These are phyloP conservation scores for Nigrospora osmanthi DNA, from an alignment of 2,329 filamentous ascomycete genomes.

Conservation along the genomic window DNA sequence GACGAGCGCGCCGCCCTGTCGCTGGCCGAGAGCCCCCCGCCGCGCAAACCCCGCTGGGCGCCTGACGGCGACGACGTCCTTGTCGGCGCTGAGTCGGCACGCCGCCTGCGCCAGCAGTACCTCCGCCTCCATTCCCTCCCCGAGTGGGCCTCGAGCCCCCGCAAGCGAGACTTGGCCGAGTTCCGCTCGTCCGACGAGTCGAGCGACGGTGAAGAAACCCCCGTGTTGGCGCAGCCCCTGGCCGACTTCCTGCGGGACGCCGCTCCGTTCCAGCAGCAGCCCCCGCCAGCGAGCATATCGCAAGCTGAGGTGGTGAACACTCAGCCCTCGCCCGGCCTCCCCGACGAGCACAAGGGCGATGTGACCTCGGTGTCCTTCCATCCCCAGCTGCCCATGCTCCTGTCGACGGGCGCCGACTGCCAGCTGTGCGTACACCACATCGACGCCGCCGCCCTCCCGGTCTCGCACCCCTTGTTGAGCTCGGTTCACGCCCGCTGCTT, in stretches of 20 bases:
- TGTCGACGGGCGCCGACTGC: constrained; percentile 81
- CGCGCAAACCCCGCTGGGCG: constrained; percentile 75
- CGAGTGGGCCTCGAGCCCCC: constrained; percentile 48
- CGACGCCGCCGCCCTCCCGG: constrained; percentile 63
- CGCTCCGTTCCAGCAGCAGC: constrained; percentile 50
- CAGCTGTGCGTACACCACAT: constrained; percentile 87
- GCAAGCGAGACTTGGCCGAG: constrained; percentile 35
- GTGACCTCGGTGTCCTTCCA: too few species aligned
- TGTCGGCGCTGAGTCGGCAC: constrained; percentile 77
- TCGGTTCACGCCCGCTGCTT: constrained; percentile 81
- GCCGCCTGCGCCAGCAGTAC: constrained; percentile 72
- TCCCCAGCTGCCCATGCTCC: constrained; percentile 67
- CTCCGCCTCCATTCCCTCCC: constrained; percentile 51
- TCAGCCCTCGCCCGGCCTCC: constrained; percentile 78
- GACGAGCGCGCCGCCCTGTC: constrained; percentile 84
- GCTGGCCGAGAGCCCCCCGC: constrained; percentile 62
- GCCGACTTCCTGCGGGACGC: constrained; percentile 73
- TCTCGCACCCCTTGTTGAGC: constrained; percentile 81
- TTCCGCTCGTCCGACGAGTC: constrained; percentile 16
- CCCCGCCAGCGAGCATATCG: constrained; percentile 59
- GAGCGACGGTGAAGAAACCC: constrained; percentile 25
- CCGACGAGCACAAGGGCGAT: constrained; percentile 59
- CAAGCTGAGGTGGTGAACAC: constrained; percentile 86
- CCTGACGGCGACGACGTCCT: constrained; percentile 76
- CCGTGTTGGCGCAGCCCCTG: constrained; percentile 64